Evolutionary conservation across 2,329 filamentous ascomycete species (phyloP).

Genomic region (Fusarium mangiferae): DNA sequence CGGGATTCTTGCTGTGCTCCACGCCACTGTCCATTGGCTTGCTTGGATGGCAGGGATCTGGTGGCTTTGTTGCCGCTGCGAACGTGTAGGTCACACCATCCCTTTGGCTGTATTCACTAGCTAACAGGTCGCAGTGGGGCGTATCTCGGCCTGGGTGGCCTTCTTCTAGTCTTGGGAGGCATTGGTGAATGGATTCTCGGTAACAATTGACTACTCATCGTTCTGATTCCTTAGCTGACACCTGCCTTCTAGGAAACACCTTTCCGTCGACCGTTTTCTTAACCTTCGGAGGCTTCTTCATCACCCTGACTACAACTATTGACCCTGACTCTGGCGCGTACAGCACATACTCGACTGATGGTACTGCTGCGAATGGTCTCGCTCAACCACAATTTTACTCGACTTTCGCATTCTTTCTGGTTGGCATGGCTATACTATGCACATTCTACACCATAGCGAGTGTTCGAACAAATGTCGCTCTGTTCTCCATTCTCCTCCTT

Average conservation of each 20-base stretch:
- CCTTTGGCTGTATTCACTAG: rapidly evolving
- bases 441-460: conserved; percentile 71
- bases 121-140: conserved; percentile 41
- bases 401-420: conserved; percentile 66
- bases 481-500: conserved; percentile 69
- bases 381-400: conserved; percentile 57
- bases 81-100: conserved; percentile 40
- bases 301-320: conserved; percentile 60
- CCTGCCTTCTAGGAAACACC: conserved; percentile 54
- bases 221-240: neutral
- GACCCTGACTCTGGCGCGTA: conserved; percentile 59
- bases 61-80: conserved; percentile 44
- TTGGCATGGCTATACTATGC: conserved; percentile 70
- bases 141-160: conserved; percentile 58
- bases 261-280: conserved; percentile 64
- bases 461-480: conserved; percentile 70
- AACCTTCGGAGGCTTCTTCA: conserved; percentile 61
- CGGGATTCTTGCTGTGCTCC: conserved; percentile 46
- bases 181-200: conserved; percentile 62
- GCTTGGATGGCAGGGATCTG: conserved; percentile 46
- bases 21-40: conserved; percentile 46
- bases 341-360: conserved; percentile 49
- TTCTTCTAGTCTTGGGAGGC: conserved; percentile 58
- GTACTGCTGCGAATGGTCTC: conserved; percentile 51
- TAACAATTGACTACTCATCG: neutral